These are phyloP conservation scores for Arthrobotrys iridis DNA, from an alignment of 2,329 filamentous ascomycete genomes.

Conservation along the genomic window DNA sequence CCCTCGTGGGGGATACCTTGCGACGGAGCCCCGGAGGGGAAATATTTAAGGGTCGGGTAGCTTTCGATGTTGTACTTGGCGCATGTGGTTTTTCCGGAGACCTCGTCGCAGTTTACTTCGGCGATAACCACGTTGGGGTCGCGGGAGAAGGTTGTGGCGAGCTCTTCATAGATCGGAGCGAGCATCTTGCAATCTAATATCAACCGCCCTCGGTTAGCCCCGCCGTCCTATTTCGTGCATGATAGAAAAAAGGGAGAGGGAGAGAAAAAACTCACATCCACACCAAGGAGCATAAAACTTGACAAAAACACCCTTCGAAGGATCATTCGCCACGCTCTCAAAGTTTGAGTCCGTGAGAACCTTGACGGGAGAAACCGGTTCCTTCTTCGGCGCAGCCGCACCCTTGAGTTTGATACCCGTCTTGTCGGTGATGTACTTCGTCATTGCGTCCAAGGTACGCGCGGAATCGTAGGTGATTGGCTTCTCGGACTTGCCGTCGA, in stretches of 20 bases:
- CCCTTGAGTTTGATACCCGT: conserved; percentile 80
- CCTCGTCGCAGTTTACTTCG: conserved; percentile 93
- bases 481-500: conserved; percentile 90
- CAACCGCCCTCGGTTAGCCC: too few species aligned
- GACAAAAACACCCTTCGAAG: conserved; percentile 88
- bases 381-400: conserved; percentile 69
- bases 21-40: conserved; percentile 79
- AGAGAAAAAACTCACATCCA: conserved; percentile 81
- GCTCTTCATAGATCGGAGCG: conserved; percentile 86
- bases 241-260: background rate
- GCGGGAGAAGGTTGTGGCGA: conserved; percentile 81
- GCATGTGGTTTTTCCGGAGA: conserved; percentile 82
- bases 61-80: conserved; percentile 79
- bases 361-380: conserved; percentile 77
- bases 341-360: conserved; percentile 84
- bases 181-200: conserved; percentile 95
- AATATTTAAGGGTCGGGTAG: conserved; percentile 98
- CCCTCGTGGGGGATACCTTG: conserved; percentile 74
- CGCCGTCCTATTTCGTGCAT: background rate
- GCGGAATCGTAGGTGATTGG: conserved; percentile 87
- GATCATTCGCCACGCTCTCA: conserved; percentile 74
- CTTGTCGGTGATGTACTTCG: conserved; percentile 84
- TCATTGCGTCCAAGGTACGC: conserved; percentile 85
- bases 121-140: conserved; percentile 68
- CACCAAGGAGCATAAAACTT: conserved; percentile 99